Evolutionary conservation across 2,329 filamentous ascomycete genomes (phyloP).

Genomic region (Diaporthe australafricana): DNA sequence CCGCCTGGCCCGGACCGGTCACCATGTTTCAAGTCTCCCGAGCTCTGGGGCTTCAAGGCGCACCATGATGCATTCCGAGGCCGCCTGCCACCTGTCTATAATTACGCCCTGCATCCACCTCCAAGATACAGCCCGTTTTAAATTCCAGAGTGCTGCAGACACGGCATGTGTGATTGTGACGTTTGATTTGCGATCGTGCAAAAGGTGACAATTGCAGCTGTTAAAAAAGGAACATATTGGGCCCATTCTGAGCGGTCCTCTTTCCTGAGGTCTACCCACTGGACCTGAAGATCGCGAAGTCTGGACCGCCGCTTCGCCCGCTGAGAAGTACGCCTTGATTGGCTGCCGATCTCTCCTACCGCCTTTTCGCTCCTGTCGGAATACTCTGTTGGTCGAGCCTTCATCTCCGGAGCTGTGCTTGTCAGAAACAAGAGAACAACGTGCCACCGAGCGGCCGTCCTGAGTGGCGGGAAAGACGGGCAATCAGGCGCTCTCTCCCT

Average conservation of each 20-base stretch:
- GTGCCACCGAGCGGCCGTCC: neutral
- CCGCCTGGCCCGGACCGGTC: neutral
- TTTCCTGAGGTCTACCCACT: neutral
- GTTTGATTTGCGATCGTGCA: neutral
- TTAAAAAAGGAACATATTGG: neutral
- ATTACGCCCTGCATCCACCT: neutral
- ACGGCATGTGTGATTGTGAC: neutral
- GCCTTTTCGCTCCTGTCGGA: slow-evolving; percentile 10
- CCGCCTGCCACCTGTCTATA: neutral
- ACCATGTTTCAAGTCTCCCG: slow-evolving; percentile 1
- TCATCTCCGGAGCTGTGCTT: neutral
- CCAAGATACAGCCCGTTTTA: neutral
- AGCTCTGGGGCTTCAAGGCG: neutral
- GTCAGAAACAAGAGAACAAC: neutral
- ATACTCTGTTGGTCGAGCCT: neutral
- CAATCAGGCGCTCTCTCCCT: neutral
- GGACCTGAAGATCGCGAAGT: slow-evolving; percentile 19
- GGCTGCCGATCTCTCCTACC: neutral
- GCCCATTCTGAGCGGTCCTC: neutral
- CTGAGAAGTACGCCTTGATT: neutral
- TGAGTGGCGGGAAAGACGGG: slow-evolving; percentile 5
- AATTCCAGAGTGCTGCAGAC: neutral
- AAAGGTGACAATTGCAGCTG: neutral
- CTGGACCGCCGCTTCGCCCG: slow-evolving; percentile 23
- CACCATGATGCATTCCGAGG: neutral